These are phyloP conservation scores for Sporisorium exsertum DNA, from an alignment of 1,284 basidiomycete genomes.

Conservation along the genomic window DNA sequence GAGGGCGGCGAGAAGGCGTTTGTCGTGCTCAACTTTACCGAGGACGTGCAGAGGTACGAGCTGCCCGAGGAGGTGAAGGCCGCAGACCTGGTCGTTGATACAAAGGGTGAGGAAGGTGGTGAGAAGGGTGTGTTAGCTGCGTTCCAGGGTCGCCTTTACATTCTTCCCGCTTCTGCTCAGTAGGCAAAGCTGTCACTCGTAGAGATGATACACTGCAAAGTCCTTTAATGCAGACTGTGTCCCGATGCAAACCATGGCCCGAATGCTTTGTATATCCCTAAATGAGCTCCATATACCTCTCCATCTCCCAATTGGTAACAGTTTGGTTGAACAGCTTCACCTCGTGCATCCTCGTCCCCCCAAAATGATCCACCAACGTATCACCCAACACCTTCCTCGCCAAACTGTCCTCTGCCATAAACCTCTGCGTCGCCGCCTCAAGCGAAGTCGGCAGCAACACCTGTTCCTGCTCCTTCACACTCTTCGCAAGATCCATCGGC, in stretches of 20 bases:
- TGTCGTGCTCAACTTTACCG: slow-evolving; percentile 55
- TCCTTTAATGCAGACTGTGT: not conserved
- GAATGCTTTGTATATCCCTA: slow-evolving; percentile 7
- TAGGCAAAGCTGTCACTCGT: not conserved
- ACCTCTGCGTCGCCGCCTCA: slow-evolving; percentile 80
- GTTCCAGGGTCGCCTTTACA: slow-evolving; percentile 44
- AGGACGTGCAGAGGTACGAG: slow-evolving; percentile 30
- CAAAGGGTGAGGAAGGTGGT: slow-evolving; percentile 13
- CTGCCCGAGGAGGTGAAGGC: slow-evolving; percentile 27
- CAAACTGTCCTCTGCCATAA: slow-evolving; percentile 82
- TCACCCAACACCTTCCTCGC: slow-evolving; percentile 88
- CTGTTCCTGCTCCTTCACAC: slow-evolving; percentile 57
- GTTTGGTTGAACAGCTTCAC: slow-evolving; percentile 85
- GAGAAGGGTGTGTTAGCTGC: slow-evolving; percentile 22
- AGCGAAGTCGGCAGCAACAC: slow-evolving; percentile 76
- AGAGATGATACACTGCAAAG: not conserved
- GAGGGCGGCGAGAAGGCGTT: slow-evolving; percentile 65
- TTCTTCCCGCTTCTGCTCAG: slow-evolving; percentile 20
- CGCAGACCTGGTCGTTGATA: slow-evolving; percentile 25
- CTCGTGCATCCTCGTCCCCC: slow-evolving; percentile 90
- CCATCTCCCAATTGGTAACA: slow-evolving; percentile 93
- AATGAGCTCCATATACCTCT: slow-evolving; percentile 66
- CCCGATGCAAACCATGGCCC: no score
- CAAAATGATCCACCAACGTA: slow-evolving; percentile 91
- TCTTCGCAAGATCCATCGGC: slow-evolving; percentile 73